Base-by-base conservation (phyloP, 805 yeast species). In the Pichia deserticola region DNA sequence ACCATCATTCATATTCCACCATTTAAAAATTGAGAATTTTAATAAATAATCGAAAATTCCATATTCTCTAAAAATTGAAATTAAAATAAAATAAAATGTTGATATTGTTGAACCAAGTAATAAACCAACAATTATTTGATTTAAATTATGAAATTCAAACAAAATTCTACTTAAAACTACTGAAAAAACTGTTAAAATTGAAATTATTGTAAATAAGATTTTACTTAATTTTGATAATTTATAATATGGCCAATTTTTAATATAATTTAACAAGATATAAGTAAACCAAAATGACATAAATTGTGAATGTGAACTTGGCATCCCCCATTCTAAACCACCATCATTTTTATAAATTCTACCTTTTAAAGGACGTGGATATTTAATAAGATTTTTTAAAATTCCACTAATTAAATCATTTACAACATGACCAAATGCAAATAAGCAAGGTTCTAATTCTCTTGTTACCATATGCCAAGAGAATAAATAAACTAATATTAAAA, bases 231-330 rank as follows among this genome's bases (percentile, higher is more conserved):
- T 2, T 53, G 9, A 48, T 70, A 73, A 42, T 69, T 61, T 0
- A 29, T 1, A 3, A 25, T 27, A 5, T 39, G 57, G 60, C 12
- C 42, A 66, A 54, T 68, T 64, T 79, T 79, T 68, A 60, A 74
- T 68, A 54, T 63, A 56, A 46, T 71, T 68, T 51, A 85, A 71
- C 3, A 73, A 57, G 53, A 75, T 69, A 61, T 82, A 86, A 7
- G 76, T 70, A n/a, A 79, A 75, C 54, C 85, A 81, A 62, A 81
- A 93, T 2, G 96, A 95, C 89, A 92, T 86, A 65, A 90, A 93
- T 68, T 92, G 99, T 0, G 96, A 81, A 66, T 92, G 99, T 1
- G 99, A 97, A 47, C 90, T 82, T 0, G 99, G 99, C 97, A 92
- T 92, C 0, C 99, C 99, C 63, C 84, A 89, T 0, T 85, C 82